phyloP scores from a whole-genome alignment of 345 rosid species.

The Heritiera littoralis region DNA sequence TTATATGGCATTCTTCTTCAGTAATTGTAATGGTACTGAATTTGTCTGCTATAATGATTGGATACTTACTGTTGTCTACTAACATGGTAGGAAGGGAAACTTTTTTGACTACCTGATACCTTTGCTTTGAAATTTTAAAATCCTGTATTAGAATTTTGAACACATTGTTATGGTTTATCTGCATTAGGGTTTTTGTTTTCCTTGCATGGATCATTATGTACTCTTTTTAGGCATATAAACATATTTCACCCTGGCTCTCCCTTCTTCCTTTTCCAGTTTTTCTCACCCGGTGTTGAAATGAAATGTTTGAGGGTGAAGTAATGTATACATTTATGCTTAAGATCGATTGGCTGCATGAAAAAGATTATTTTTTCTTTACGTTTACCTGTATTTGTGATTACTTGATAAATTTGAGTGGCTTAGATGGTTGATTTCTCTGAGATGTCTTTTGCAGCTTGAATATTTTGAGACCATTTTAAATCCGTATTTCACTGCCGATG shows the following conservation, averaged over 20 bases:
- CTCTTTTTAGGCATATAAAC: not conserved
- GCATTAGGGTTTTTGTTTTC: not conserved
- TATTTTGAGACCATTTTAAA: conserved; percentile 83
- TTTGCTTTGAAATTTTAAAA: not conserved
- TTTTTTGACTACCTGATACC: not conserved
- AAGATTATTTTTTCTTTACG: not conserved
- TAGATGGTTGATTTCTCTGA: conserved; percentile 14
- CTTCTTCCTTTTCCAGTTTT: not conserved
- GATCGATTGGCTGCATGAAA: conserved; percentile 5
- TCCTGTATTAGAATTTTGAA: not conserved
- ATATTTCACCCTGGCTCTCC: not conserved
- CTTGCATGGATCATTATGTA: not conserved
- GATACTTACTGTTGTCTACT: not conserved
- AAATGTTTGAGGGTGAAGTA: not conserved
- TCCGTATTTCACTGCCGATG: conserved; percentile 77
- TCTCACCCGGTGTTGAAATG: not conserved
- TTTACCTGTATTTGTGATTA: not conserved
- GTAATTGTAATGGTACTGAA: not conserved
- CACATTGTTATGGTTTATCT: not conserved
- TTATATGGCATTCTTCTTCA: conserved; percentile 18
- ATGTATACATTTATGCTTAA: not conserved
- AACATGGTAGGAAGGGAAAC: not conserved
- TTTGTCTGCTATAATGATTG: not conserved
- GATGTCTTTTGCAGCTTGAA: conserved; percentile 75
- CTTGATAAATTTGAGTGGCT: conserved; percentile 6